Evolutionary conservation across 108 stramenopile genomes (phyloP).

Genomic region (Cyclotella baltica): DNA sequence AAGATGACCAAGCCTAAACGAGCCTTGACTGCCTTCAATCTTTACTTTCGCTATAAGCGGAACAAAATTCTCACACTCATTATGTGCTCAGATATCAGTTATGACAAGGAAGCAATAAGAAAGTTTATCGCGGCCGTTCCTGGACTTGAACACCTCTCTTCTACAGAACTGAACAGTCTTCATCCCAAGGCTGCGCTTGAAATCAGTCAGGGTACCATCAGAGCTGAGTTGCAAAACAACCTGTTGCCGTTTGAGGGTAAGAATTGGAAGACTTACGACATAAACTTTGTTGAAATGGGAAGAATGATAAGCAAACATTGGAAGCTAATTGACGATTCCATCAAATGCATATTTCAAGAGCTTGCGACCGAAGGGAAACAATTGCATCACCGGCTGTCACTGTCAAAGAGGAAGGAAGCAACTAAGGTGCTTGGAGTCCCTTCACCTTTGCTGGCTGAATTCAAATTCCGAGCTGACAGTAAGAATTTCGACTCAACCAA

Average conservation of each 20-base stretch:
- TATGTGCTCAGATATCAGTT: no score
- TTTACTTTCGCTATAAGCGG: slow-evolving; percentile 24
- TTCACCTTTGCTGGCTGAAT: no score
- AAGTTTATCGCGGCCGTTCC: slow-evolving; percentile 11
- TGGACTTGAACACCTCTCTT: slow-evolving; percentile 9
- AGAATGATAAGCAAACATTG: slow-evolving; percentile 7
- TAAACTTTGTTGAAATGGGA: slow-evolving; percentile 22
- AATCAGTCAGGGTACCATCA: neutral
- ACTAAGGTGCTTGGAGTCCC: no score
- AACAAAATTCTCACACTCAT: neutral
- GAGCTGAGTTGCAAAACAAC: slow-evolving; percentile 3
- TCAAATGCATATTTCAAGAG: slow-evolving; percentile 9
- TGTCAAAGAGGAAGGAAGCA: no score
- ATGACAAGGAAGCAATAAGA: slow-evolving; percentile 8
- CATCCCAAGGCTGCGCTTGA: neutral
- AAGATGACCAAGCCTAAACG: slow-evolving; percentile 29
- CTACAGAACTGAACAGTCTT: neutral
- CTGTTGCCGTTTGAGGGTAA: slow-evolving; percentile 7
- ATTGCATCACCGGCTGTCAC: no score
- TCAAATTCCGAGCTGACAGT: no score
- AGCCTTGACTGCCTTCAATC: slow-evolving; percentile 20
- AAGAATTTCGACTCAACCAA: no score
- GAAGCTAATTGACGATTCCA: slow-evolving; percentile 1
- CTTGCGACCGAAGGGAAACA: slow-evolving; percentile 15
- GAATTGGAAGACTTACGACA: slow-evolving; percentile 14